Base-by-base conservation (phyloP, 192 early-diverging fungal genomes). In the Kickxella alabastrina region DNA sequence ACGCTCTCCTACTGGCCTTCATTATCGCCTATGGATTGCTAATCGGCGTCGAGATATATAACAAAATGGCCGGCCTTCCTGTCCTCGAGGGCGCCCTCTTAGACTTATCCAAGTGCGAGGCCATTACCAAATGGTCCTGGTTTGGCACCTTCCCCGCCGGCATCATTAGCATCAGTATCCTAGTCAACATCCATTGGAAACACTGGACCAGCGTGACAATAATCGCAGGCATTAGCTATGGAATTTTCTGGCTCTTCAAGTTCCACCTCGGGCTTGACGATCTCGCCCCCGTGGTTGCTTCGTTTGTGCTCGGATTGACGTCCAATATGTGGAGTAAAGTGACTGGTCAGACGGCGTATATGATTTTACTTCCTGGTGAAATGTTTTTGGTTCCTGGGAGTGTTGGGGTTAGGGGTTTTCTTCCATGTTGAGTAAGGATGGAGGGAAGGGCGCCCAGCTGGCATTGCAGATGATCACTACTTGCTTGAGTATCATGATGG, bases 351-450 rank as follows among this genome's bases (percentile, higher is more conserved):
- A 79, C 87, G 1, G 88, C 87, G 1, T 86, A 92, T 59, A 86
- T 84, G 34, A 83, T 87, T 14, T 66, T 93, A 32, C 67, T 93
- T 27, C 82, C 86, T 21, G 91, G 91, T 23, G 87, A 91, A 17
- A 64, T 92, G 41, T 65, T 92, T 44, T 59, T 92, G 54, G 90
- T 91, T 0, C 92, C 91, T n/a, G 91, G 91, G 23, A 83, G 80
- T 60, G 59, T 92, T 15, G 87, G 88, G 29, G 87, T 92, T 1
- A 63, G 79, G 68, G 66, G 1, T 77, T 76, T 8, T 67, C 87
- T 17, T 82, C 82, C 3, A 62, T 91, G 18, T 61, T 88, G 35
- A 79, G 67, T 51, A 62, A 78, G 8, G 67, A 79, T 10, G 70
- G 61, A 27, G 63, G 55, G 1, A 68, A 79, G 43, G 79, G 79